Conservation (phyloP, 257 asterid species). For the Petunia axillaris region DNA sequence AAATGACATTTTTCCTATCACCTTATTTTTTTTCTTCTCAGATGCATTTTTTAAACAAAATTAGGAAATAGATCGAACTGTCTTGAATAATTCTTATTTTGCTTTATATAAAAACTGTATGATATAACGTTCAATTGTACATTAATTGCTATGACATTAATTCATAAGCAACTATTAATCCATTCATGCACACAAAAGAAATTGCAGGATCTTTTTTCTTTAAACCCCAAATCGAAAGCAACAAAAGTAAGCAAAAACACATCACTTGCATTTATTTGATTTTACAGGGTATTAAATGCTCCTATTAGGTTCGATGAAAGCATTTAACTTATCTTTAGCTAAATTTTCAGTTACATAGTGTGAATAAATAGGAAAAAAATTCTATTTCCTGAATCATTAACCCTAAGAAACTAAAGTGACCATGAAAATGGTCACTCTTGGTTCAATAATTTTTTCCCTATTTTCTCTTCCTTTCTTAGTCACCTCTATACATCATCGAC, state of each 20-base stretch:
- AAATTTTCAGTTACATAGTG: not conserved
- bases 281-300: not conserved
- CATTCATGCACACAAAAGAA: no score
- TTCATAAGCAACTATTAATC: no score
- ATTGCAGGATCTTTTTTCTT: no score
- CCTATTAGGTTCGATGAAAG: slow-evolving; percentile 11
- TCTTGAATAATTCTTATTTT: no score
- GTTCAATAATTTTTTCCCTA: not conserved
- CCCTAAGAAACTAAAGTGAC: not conserved
- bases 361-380: not conserved
- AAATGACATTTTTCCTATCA: no score
- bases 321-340: not conserved
- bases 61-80: no score
- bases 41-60: no score
- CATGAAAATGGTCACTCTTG: slow-evolving; percentile 1
- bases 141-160: no score
- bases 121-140: no score
- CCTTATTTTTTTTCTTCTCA: no score
- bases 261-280: not conserved
- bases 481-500: not conserved
- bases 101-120: no score
- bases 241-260: no score
- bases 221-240: not conserved
- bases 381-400: not conserved
- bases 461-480: slow-evolving; percentile 5